These are phyloP conservation scores for Wickerhamomyces strasburgensis DNA, from an alignment of 805 yeast genomes.

Conservation along the genomic window DNA sequence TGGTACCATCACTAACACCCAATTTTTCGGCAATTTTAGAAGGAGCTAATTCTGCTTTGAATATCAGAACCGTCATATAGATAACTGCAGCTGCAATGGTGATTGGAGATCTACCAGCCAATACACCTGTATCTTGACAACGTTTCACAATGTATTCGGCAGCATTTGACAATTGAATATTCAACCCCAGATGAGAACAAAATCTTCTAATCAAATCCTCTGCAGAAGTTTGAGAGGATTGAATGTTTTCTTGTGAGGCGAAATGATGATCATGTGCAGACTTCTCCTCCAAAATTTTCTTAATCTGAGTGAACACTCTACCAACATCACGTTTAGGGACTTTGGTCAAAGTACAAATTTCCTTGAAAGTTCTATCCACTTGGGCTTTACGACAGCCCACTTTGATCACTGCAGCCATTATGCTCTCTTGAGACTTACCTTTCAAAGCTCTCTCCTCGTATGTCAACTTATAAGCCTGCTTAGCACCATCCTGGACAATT, in stretches of 20 bases:
- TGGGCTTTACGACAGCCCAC: constrained; percentile 92
- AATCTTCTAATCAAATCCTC: constrained; percentile 93
- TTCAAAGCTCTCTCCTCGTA: constrained; percentile 80
- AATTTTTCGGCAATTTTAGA: constrained; percentile 83
- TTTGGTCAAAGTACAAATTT: constrained; percentile 89
- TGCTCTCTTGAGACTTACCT: constrained; percentile 88
- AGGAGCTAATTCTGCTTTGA: constrained; percentile 71
- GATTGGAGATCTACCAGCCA: constrained; percentile 95
- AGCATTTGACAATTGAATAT: constrained; percentile 80
- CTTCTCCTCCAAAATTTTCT: constrained; percentile 52
- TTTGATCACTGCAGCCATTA: constrained; percentile 94
- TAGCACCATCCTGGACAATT: constrained; percentile 95
- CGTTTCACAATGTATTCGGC: constrained; percentile 90
- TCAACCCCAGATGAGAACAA: constrained; percentile 90
- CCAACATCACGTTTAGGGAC: constrained; percentile 95
- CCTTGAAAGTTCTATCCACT: constrained; percentile 92
- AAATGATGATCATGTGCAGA: constrained; percentile 24
- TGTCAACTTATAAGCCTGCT: constrained; percentile 89
- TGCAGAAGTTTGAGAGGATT: constrained; percentile 83
- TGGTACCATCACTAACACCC: constrained; percentile 97
- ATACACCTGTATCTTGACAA: constrained; percentile 85
- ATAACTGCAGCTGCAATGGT: constrained; percentile 97
- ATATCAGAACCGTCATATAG: constrained; percentile 88
- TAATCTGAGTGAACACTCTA: constrained; percentile 80
- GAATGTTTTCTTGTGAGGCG: constrained; percentile 36